Evolutionary conservation across 495 filamentous ascomycete genomes (phyloP).

Genomic region (Symbiotaphrina buchneri): DNA sequence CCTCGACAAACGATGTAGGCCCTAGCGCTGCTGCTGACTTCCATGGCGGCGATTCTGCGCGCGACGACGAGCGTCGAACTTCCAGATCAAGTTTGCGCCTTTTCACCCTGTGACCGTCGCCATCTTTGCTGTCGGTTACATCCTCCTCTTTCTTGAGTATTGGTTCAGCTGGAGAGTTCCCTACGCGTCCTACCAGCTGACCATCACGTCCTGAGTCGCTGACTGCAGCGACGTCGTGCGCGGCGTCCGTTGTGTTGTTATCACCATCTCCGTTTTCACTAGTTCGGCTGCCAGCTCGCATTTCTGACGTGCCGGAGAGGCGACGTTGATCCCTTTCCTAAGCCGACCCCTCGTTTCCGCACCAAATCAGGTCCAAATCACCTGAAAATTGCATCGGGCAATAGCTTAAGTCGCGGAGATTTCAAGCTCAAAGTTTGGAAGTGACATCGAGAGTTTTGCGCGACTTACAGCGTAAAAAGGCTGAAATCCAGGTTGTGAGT

Average conservation of each 20-base stretch:
- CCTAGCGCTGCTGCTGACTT: slow-evolving; percentile 73
- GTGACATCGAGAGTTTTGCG: slow-evolving; percentile 24
- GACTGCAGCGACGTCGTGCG: too few species aligned
- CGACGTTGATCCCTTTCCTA: slow-evolving; percentile 22
- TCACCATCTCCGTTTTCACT: slow-evolving; percentile 9
- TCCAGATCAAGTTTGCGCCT: slow-evolving; percentile 42
- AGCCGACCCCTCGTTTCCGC: slow-evolving; percentile 5
- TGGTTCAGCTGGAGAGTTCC: too few species aligned
- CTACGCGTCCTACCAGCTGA: too few species aligned
- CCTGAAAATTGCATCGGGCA: slow-evolving; percentile 40
- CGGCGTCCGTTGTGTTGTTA: too few species aligned
- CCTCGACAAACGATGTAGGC: slow-evolving; percentile 60
- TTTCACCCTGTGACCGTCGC: slow-evolving; percentile 40
- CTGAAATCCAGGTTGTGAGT: too few species aligned
- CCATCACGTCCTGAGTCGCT: too few species aligned
- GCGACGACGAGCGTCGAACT: slow-evolving; percentile 22
- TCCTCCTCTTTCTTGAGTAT: too few species aligned
- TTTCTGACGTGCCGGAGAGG: slow-evolving; percentile 25
- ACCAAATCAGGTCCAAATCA: slow-evolving; percentile 36
- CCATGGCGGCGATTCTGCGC: slow-evolving; percentile 68
- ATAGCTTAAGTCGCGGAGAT: slow-evolving; percentile 27
- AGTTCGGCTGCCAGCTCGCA: slow-evolving; percentile 32
- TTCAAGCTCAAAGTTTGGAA: slow-evolving; percentile 35
- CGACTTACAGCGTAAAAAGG: slow-evolving; percentile 17
- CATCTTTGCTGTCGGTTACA: slow-evolving; percentile 9